Evolutionary conservation across 2,329 filamentous ascomycete genomes (phyloP).

Genomic region (Daldinia eschscholtzii): DNA sequence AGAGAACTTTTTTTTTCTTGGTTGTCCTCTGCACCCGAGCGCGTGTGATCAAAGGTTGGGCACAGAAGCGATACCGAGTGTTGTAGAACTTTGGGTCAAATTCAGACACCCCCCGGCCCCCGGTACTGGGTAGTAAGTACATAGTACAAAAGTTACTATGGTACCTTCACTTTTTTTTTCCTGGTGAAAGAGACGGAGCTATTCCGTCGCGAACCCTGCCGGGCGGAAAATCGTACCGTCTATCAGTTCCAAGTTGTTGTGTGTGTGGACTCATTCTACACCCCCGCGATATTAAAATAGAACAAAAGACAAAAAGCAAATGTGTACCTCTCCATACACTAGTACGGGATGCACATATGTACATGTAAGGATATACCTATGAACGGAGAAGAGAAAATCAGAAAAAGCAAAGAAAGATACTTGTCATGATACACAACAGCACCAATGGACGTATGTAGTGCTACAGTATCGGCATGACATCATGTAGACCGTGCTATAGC

Average conservation of each 20-base stretch:
- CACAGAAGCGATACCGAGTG: constrained; percentile 12
- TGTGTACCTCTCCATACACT: background rate
- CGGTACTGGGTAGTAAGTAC: background rate
- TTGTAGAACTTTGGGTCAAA: background rate
- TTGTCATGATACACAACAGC: background rate
- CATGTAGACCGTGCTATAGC: constrained; percentile 8
- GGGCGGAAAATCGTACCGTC: background rate
- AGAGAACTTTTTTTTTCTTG: constrained; percentile 3
- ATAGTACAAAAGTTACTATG: background rate
- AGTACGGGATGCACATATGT: constrained; percentile 1
- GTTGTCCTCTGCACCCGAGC: constrained; percentile 6
- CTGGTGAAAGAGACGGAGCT: background rate
- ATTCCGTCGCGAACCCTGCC: constrained; percentile 2
- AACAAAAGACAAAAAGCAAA: constrained; percentile 14
- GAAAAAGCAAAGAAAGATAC: constrained; percentile 17
- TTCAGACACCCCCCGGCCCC: background rate
- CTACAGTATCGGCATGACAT: constrained; percentile 30
- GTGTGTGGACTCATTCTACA: constrained; percentile 1
- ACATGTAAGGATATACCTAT: constrained; percentile 1
- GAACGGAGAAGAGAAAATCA: background rate
- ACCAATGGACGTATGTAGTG: constrained; percentile 16
- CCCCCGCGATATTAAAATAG: constrained; percentile 38
- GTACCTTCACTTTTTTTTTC: background rate
- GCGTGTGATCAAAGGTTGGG: constrained; percentile 13
- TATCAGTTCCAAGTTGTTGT: background rate